These are phyloP conservation scores for Paramyrothecium sp. DNA, from an alignment of 2,329 filamentous ascomycete genomes.

Conservation along the genomic window DNA sequence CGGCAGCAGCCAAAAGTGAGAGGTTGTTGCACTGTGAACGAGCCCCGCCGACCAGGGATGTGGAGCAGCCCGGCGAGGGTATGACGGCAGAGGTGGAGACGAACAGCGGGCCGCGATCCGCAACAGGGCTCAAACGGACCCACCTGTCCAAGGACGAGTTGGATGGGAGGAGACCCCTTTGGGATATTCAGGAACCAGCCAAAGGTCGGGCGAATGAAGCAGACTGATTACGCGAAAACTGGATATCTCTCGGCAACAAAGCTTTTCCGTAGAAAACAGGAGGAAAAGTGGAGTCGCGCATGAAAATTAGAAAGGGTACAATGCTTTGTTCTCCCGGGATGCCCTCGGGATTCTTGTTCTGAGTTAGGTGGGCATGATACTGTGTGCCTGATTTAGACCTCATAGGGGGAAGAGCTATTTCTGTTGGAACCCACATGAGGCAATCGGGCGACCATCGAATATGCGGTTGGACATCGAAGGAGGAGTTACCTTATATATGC, in stretches of 20 bases:
- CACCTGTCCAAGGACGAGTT: neutral
- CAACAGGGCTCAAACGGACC: neutral
- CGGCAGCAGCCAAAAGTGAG: neutral
- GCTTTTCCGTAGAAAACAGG: neutral
- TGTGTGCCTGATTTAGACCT: neutral
- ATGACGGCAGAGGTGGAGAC: neutral
- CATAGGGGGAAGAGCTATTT: too few relatives aligned
- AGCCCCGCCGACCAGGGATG: neutral
- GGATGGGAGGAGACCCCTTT: neutral
- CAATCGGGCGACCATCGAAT: too few relatives aligned
- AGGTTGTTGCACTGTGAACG: neutral
- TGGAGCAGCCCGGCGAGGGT: neutral
- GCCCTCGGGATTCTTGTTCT: neutral
- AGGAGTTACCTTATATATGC: too few relatives aligned
- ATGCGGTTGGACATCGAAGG: too few relatives aligned
- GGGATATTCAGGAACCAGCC: neutral
- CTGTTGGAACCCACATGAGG: too few relatives aligned
- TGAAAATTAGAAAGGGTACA: neutral
- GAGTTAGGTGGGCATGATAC: neutral
- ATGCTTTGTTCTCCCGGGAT: neutral
- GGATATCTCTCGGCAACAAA: neutral
- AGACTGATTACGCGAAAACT: too few relatives aligned
- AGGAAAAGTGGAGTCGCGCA: neutral
- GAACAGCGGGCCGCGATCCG: neutral
- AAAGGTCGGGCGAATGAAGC: neutral